phyloP scores from a whole-genome alignment of 2,329 filamentous ascomycete genomes.

The Fusarium abutilonis region DNA sequence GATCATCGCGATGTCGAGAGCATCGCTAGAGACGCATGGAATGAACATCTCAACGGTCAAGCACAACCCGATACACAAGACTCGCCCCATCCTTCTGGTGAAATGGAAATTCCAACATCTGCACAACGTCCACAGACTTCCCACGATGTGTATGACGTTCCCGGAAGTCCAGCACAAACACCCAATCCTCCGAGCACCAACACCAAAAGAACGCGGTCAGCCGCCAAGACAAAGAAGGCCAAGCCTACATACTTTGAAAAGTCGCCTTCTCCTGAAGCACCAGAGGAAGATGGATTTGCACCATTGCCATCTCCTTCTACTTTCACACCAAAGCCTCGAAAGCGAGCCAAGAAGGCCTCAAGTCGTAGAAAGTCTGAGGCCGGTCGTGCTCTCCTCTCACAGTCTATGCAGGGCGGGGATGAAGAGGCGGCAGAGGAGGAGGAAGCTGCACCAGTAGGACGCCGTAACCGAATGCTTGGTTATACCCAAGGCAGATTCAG shows the following conservation, averaged over 20 bases:
- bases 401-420: slow-evolving; percentile 38
- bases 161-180: slow-evolving; percentile 36
- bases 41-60: slow-evolving; percentile 48
- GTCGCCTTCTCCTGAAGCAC: slow-evolving; percentile 36
- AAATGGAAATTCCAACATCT: slow-evolving; percentile 32
- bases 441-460: slow-evolving; percentile 19
- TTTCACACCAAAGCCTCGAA: slow-evolving; percentile 46
- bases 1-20: slow-evolving; percentile 44
- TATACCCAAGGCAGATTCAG: slow-evolving; percentile 56
- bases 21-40: slow-evolving; percentile 51
- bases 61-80: slow-evolving; percentile 31
- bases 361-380: slow-evolving; percentile 41
- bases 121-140: slow-evolving; percentile 29
- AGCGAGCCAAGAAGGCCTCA: slow-evolving; percentile 45
- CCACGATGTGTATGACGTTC: slow-evolving; percentile 43
- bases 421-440: slow-evolving; percentile 38
- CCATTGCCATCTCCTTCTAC: slow-evolving; percentile 50
- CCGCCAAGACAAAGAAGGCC: slow-evolving; percentile 57
- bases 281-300: slow-evolving; percentile 33
- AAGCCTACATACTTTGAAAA: slow-evolving; percentile 59
- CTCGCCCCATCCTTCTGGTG: slow-evolving; percentile 14
- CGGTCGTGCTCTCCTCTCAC: slow-evolving; percentile 25
- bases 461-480: slow-evolving; percentile 42
- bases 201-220: slow-evolving; percentile 48
- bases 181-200: slow-evolving; percentile 39